These are phyloP conservation scores for Fusarium coicis DNA, from an alignment of 2,329 filamentous ascomycete genomes.

Conservation along the genomic window DNA sequence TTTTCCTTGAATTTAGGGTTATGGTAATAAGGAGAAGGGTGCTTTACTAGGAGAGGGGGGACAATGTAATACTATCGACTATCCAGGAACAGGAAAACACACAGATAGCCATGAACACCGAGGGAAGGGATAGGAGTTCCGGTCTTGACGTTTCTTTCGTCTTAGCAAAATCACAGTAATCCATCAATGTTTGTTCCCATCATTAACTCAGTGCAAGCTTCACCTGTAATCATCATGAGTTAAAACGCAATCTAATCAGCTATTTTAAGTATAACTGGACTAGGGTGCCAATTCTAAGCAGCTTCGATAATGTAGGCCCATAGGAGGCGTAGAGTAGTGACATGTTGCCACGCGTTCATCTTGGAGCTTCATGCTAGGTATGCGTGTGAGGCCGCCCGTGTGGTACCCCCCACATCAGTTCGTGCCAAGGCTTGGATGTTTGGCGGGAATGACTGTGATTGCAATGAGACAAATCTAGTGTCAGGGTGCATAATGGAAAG, in stretches of 20 bases:
- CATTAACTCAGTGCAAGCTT: background rate
- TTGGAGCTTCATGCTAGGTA: background rate
- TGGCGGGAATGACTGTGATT: background rate
- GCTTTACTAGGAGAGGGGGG: constrained; percentile 19
- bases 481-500: constrained; percentile 11
- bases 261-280: background rate
- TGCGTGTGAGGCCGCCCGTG: constrained; percentile 37
- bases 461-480: constrained; percentile 13
- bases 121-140: constrained; percentile 40
- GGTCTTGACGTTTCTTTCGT: constrained; percentile 33
- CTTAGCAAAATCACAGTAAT: constrained; percentile 13
- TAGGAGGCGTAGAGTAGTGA: constrained; percentile 5
- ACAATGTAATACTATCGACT: constrained; percentile 37
- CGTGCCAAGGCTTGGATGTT: constrained; percentile 18
- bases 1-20: constrained; percentile 18
- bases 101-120: constrained; percentile 26
- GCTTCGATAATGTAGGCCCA: background rate
- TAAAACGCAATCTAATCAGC: background rate
- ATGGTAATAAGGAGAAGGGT: constrained; percentile 38
- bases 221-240: background rate
- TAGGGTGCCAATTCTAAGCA: background rate
- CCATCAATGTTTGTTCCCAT: background rate
- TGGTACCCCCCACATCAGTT: constrained; percentile 23
- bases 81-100: constrained; percentile 19
- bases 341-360: constrained; percentile 37